Percentiles rank a stretch among this genome's conserved stretches.
Evolutionary conservation across 352 stramenopile species (phyloP).

Genomic region (Saprolegnia parasitica): DNA sequence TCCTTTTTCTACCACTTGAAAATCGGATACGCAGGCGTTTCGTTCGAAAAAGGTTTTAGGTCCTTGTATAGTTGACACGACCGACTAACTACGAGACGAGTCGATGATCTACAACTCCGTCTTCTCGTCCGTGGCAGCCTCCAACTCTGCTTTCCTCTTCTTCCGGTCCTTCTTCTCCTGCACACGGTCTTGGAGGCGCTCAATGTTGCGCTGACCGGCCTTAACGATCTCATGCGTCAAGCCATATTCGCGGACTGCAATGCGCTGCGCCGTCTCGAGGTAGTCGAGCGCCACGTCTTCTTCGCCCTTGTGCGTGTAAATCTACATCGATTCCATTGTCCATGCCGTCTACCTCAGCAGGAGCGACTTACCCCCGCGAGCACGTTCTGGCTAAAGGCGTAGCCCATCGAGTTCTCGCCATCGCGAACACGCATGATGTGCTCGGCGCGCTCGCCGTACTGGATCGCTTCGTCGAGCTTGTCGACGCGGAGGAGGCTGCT

Average conservation of each 20-base stretch:
- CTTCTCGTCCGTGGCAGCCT: slow-evolving; percentile 12
- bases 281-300: slow-evolving; percentile 52
- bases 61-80: neutral
- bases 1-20: neutral
- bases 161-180: slow-evolving; percentile 25
- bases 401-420: slow-evolving; percentile 54
- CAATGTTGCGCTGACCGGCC: slow-evolving; percentile 57
- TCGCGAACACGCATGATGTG: slow-evolving; percentile 60
- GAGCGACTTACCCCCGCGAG: slow-evolving; percentile 50
- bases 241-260: slow-evolving; percentile 64
- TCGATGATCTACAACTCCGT: slow-evolving; percentile 14
- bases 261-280: slow-evolving; percentile 58
- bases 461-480: slow-evolving; percentile 40
- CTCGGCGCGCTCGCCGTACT: slow-evolving; percentile 41
- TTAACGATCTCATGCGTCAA: slow-evolving; percentile 53
- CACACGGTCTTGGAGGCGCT: slow-evolving; percentile 55
- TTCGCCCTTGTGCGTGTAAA: slow-evolving; percentile 56
- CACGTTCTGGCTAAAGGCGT: slow-evolving; percentile 80
- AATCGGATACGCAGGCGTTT: no score
- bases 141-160: slow-evolving; percentile 8
- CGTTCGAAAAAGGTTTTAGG: no score
- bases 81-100: neutral
- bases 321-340: neutral
- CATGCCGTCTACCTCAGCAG: neutral
- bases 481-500: slow-evolving; percentile 40